Evolutionary conservation across 2,329 filamentous ascomycete genomes (phyloP).

Genomic region (Epichloe uncinata): DNA sequence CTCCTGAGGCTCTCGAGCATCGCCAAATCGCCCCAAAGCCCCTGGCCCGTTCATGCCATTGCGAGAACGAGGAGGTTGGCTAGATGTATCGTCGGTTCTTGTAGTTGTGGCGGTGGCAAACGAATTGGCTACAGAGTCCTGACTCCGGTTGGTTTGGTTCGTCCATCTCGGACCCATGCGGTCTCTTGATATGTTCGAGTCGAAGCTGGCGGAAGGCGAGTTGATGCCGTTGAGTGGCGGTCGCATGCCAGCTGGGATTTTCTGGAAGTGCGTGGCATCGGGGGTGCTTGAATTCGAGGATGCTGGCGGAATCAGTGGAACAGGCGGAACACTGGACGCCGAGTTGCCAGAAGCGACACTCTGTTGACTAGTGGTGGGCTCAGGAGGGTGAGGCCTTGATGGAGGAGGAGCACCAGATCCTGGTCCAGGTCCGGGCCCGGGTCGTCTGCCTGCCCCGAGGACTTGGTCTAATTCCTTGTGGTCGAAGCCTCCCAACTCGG

Average conservation of each 20-base stretch:
- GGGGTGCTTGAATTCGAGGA: conserved; percentile 10
- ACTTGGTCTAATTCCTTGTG: conserved; percentile 64
- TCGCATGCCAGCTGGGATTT: conserved; percentile 16
- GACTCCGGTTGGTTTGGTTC: conserved; percentile 39
- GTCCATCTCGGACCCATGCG: conserved; percentile 32
- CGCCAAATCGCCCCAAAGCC: conserved; percentile 24
- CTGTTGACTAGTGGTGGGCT: conserved; percentile 12
- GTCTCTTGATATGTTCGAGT: conserved; percentile 29
- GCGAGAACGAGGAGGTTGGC: conserved; percentile 38
- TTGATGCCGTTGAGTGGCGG: conserved; percentile 26
- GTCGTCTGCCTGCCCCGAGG: conserved; percentile 41
- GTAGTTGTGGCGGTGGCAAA: conserved; percentile 16
- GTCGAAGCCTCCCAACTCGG: conserved; percentile 73
- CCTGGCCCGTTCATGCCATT: conserved; percentile 32
- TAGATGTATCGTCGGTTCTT: conserved; percentile 38
- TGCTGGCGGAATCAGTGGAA: conserved; percentile 7
- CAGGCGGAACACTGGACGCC: conserved; percentile 5
- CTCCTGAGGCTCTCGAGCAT: conserved; percentile 10
- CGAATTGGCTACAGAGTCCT: conserved; percentile 41
- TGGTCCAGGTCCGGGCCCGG: conserved; percentile 16
- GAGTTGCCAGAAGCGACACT: conserved; percentile 9
- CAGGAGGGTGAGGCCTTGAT: conserved; percentile 14
- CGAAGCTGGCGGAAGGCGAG: conserved; percentile 39
- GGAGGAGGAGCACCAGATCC: conserved; percentile 10
- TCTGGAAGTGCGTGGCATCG: conserved; percentile 17